phyloP scores from a whole-genome alignment of 2,329 filamentous ascomycete species.

The Aspergillus fijiensis region DNA sequence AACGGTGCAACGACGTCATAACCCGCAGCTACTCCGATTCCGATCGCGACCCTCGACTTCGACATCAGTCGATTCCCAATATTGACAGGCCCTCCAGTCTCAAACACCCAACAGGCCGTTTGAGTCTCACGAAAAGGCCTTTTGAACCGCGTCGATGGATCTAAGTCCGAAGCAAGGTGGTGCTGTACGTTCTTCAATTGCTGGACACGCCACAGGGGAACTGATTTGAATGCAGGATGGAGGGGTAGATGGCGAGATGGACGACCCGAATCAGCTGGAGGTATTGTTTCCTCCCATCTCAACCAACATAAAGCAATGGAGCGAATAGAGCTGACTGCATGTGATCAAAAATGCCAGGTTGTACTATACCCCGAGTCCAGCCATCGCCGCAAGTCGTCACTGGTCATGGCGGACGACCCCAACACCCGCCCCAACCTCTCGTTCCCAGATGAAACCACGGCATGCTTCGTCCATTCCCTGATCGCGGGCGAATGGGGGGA shows the following conservation, averaged over 20 bases:
- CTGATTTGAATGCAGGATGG: constrained; percentile 23
- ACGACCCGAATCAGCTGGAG: constrained; percentile 38
- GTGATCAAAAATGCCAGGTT: constrained; percentile 45
- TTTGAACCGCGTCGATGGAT: constrained; percentile 3
- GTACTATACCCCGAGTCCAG: constrained; percentile 54
- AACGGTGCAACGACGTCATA: constrained; percentile 28
- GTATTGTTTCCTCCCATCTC: constrained; percentile 16
- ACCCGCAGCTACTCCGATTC: constrained; percentile 17
- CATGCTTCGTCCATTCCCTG: constrained; percentile 63
- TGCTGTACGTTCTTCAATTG: constrained; percentile 20
- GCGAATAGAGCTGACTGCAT: not conserved
- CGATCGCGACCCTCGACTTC: constrained; percentile 14
- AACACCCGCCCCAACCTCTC: constrained; percentile 39
- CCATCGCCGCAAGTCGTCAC: constrained; percentile 61
- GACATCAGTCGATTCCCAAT: not conserved
- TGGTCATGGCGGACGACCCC: constrained; percentile 49
- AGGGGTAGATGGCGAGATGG: constrained; percentile 35
- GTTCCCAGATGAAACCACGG: constrained; percentile 44
- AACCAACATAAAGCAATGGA: not conserved
- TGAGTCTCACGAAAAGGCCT: not conserved
- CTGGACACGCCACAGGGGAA: not conserved
- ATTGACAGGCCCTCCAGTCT: not conserved
- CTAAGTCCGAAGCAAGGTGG: constrained; percentile 8
- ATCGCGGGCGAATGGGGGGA: constrained; percentile 44
- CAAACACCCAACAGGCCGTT: not conserved